Conservation (phyloP, 2,329 filamentous ascomycete species). For the Trichoderma atroviride region DNA sequence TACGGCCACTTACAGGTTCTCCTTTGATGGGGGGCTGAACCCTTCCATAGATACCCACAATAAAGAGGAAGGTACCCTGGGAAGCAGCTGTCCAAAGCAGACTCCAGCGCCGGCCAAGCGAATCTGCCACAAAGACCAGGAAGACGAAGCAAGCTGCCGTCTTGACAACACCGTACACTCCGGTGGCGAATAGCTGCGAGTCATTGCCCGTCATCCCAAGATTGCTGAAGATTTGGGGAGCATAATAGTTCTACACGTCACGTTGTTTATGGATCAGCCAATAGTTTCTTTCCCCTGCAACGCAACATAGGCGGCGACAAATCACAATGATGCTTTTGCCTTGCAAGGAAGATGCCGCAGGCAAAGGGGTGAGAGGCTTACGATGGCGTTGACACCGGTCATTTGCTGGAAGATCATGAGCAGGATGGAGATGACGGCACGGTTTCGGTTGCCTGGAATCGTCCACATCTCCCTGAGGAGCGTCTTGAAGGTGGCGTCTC, state of each 20-base stretch:
- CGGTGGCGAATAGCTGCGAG: constrained; percentile 69
- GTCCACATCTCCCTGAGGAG: constrained; percentile 66
- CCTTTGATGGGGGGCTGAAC: constrained; percentile 60
- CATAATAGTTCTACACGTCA: constrained; percentile 62
- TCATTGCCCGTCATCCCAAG: constrained; percentile 61
- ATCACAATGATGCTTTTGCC: neutral
- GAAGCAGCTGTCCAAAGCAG: constrained; percentile 67
- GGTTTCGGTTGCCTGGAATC: constrained; percentile 63
- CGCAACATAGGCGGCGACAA: neutral
- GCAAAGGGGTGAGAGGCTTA: constrained; percentile 38
- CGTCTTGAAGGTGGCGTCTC: constrained; percentile 56
- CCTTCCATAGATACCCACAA: constrained; percentile 71
- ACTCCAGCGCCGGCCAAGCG: constrained; percentile 63
- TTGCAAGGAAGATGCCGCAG: neutral
- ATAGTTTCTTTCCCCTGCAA: neutral
- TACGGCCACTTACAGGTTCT: constrained; percentile 42
- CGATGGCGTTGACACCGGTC: constrained; percentile 61
- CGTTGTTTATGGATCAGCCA: neutral
- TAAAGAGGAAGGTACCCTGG: constrained; percentile 65
- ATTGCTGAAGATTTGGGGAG: constrained; percentile 68
- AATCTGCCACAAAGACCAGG: constrained; percentile 68
- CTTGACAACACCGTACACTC: constrained; percentile 74
- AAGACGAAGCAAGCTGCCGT: constrained; percentile 65
- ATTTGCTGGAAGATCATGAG: constrained; percentile 72
- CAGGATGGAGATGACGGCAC: constrained; percentile 63